Conservation (phyloP, 2,329 filamentous ascomycete species). For the Ascocoryne sarcoides region DNA sequence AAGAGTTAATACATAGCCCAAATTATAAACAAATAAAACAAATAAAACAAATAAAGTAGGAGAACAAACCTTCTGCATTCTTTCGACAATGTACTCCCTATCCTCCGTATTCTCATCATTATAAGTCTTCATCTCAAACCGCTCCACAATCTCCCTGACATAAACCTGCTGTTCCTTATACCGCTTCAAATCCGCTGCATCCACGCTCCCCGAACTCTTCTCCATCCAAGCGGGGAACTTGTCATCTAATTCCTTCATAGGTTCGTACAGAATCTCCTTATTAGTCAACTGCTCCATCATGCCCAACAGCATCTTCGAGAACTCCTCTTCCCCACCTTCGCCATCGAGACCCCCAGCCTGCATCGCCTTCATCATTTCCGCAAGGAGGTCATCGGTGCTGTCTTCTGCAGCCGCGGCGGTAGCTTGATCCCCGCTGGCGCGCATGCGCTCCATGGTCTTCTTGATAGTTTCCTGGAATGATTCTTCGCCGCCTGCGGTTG, state of each 20-base stretch:
- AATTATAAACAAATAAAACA: no score
- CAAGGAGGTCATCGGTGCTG: constrained; percentile 68
- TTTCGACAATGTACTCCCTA: constrained; percentile 87
- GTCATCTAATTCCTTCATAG: constrained; percentile 91
- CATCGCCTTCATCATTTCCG: constrained; percentile 88
- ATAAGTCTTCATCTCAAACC: constrained; percentile 78
- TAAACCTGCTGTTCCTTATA: constrained; percentile 74
- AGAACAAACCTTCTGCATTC: constrained; percentile 82
- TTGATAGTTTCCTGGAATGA: constrained; percentile 89
- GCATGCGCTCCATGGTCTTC: constrained; percentile 93
- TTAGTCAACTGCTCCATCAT: constrained; percentile 99
- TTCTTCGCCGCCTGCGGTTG: constrained; percentile 37
- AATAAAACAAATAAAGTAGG: constrained; percentile 6
- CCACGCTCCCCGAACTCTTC: constrained; percentile 59
- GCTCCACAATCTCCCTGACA: constrained; percentile 76
- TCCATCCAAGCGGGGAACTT: constrained; percentile 89
- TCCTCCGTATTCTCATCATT: constrained; percentile 73
- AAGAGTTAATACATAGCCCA: constrained; percentile 12
- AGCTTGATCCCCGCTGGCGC: constrained; percentile 76
- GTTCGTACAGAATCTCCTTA: constrained; percentile 96
- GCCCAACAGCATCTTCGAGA: constrained; percentile 88
- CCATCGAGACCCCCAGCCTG: constrained; percentile 54
- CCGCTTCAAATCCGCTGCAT: constrained; percentile 64
- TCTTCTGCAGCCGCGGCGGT: constrained; percentile 66
- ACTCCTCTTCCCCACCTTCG: constrained; percentile 65